These are phyloP conservation scores for Meripilus lineatus DNA, from an alignment of 1,284 basidiomycete genomes.

Conservation along the genomic window DNA sequence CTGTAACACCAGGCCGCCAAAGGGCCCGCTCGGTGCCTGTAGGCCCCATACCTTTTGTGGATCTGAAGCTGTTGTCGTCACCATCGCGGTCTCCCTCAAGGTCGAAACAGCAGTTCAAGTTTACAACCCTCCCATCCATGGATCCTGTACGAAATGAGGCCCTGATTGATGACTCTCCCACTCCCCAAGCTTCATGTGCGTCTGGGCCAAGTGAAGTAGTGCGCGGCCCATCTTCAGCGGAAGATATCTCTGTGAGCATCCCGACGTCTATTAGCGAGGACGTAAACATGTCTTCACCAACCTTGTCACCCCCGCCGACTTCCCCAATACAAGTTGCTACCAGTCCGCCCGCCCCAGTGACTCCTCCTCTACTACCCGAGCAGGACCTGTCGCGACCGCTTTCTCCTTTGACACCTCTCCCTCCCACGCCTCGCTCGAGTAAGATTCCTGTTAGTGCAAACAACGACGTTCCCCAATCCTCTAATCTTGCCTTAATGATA, in stretches of 20 bases:
- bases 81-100: slow-evolving; percentile 1
- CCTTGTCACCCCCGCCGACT: not conserved
- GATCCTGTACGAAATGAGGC: not conserved
- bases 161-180: too few relatives aligned
- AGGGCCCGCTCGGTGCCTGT: not conserved
- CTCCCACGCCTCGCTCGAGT: slow-evolving; percentile 1
- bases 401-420: slow-evolving; percentile 8
- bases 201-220: too few relatives aligned
- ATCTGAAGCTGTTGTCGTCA: too few relatives aligned
- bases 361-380: not conserved
- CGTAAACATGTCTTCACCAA: not conserved
- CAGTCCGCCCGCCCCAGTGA: too few relatives aligned
- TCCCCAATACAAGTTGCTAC: not conserved
- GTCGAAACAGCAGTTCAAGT: not conserved
- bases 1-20: not conserved
- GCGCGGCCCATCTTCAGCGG: too few relatives aligned
- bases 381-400: not conserved
- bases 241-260: too few relatives aligned
- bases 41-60: too few relatives aligned
- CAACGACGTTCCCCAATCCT: not conserved
- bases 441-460: too few relatives aligned
- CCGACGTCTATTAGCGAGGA: not conserved
- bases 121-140: not conserved
- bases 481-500: not conserved
- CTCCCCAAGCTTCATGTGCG: not conserved